Evolutionary conservation across 1,284 basidiomycete genomes (phyloP).

Genomic region (Phlebopus sp.): DNA sequence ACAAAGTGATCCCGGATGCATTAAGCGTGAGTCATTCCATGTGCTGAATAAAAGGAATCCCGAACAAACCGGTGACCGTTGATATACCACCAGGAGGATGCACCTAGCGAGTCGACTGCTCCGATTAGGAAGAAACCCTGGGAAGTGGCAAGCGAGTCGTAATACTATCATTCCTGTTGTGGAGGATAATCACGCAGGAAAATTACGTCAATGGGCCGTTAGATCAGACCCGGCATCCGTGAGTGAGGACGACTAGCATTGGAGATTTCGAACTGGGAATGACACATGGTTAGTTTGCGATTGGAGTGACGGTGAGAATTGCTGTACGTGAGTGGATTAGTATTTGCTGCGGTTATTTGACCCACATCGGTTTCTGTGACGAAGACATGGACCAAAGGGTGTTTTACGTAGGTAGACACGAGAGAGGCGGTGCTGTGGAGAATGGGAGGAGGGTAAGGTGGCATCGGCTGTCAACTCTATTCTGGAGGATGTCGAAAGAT

Average conservation of each 20-base stretch:
- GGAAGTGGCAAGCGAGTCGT: conserved; percentile 38
- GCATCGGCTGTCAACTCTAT: conserved; percentile 9
- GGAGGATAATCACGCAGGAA: conserved; percentile 7
- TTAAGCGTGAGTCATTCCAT: conserved; percentile 50
- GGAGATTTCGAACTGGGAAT: background rate
- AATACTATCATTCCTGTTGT: conserved; percentile 9
- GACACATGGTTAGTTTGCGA: too few species aligned
- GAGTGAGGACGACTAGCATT: conserved; percentile 15
- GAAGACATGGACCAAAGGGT: background rate
- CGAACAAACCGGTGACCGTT: conserved; percentile 2
- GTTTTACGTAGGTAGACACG: conserved; percentile 9
- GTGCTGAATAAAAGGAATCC: conserved; percentile 2
- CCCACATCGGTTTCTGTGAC: background rate
- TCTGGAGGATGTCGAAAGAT: conserved; percentile 3
- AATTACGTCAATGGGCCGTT: conserved; percentile 16
- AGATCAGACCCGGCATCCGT: conserved; percentile 1
- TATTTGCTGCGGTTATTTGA: too few species aligned
- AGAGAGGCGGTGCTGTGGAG: background rate
- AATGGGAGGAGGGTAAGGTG: background rate
- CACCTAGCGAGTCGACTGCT: conserved; percentile 53
- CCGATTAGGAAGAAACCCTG: conserved; percentile 58
- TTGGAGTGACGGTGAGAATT: too few species aligned
- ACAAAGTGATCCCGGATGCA: conserved; percentile 60
- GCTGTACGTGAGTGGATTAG: too few species aligned
- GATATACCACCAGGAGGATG: conserved; percentile 38